Conservation (phyloP, 1,284 basidiomycete species). For the Calocybe gambosa region DNA sequence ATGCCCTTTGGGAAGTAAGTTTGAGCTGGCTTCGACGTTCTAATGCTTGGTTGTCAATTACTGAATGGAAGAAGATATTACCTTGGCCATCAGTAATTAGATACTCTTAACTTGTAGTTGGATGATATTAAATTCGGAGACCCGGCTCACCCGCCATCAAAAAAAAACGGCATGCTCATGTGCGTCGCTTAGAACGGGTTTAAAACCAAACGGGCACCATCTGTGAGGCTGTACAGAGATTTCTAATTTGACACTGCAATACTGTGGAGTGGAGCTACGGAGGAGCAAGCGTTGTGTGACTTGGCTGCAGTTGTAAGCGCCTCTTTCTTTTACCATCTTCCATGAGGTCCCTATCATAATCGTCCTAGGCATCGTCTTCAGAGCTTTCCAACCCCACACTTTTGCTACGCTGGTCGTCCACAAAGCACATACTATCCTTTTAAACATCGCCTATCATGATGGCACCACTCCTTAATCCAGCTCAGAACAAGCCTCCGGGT, state of each 20-base stretch:
- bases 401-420: conserved; percentile 21
- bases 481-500: conserved; percentile 21
- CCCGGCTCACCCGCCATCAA: not conserved
- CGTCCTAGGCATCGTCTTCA: conserved; percentile 4
- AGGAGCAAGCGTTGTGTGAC: not conserved
- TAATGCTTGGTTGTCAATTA: too few relatives aligned
- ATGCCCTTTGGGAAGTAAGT: too few relatives aligned
- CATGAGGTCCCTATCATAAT: conserved; percentile 1
- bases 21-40: too few relatives aligned
- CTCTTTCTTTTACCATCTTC: not conserved
- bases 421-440: conserved; percentile 11
- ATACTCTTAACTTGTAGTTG: too few relatives aligned
- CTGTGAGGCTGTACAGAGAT: not conserved
- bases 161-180: not conserved
- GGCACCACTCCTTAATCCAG: conserved; percentile 35
- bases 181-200: not conserved
- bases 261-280: not conserved
- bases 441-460: conserved; percentile 26
- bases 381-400: not conserved
- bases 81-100: too few relatives aligned
- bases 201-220: not conserved
- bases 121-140: not conserved
- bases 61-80: too few relatives aligned
- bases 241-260: not conserved
- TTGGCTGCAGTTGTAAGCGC: not conserved